These are phyloP conservation scores for Truncatella angustata DNA, from an alignment of 2,329 filamentous ascomycete genomes.

Conservation along the genomic window DNA sequence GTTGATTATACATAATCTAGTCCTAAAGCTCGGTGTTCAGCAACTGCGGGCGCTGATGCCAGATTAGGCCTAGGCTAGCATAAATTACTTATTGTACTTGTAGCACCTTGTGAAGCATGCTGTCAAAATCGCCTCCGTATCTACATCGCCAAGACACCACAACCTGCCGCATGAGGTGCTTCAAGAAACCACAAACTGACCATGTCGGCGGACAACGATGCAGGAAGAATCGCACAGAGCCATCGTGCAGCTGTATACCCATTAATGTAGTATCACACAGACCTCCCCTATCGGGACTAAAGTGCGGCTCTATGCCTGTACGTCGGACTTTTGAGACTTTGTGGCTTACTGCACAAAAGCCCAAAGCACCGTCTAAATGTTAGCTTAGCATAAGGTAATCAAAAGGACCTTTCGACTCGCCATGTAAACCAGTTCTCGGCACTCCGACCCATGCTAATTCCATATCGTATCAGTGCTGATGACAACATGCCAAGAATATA, in stretches of 20 bases:
- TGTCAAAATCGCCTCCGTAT: neutral
- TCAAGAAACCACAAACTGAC: neutral
- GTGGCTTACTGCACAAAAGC: neutral
- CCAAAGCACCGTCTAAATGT: neutral
- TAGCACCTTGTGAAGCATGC: neutral
- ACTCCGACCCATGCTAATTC: neutral
- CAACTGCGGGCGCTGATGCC: no score
- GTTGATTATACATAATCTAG: no score
- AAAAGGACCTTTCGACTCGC: neutral
- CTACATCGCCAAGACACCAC: neutral
- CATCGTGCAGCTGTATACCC: neutral
- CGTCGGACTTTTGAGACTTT: neutral
- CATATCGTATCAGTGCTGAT: neutral
- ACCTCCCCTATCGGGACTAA: neutral
- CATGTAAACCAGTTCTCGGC: neutral
- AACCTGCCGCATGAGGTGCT: conserved; percentile 2
- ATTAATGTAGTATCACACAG: neutral
- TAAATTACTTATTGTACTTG: neutral
- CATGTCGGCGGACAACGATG: neutral
- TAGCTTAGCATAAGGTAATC: neutral
- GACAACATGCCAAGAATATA: neutral
- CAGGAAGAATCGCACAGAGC: neutral
- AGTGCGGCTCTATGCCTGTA: neutral
- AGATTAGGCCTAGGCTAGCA: no score
- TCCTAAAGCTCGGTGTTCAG: no score